Evolutionary conservation across 2,329 filamentous ascomycete genomes (phyloP), one percentile per base, ranked within the genome.

Genomic region (Venturia asperata): DNA sequence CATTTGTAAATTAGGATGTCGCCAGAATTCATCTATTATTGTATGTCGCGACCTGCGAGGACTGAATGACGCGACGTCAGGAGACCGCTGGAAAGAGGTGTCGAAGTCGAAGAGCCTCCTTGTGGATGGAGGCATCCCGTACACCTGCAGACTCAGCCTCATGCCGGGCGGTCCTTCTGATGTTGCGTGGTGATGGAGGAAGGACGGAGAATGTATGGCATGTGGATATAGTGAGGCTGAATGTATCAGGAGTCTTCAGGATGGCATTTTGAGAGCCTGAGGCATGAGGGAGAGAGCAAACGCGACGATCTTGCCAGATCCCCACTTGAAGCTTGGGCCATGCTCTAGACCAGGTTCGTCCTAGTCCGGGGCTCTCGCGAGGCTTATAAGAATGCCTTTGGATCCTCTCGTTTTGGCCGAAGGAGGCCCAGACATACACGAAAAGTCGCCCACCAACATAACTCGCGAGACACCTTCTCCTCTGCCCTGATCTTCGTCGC

Each of bases 31-130:
- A 2, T 27, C 15, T 45, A 6, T 17, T n/a, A 7, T 19, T 6
- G 5, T 17, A 45, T 45, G 3, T n/a, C 19, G 45, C n/a, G n/a
- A 47, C 21, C 6, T 6, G 52, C 24, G 52, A 58, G 27, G 24
- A 15, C n/a, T 15, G 52, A 58, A 58, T 58, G 52, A 21, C 30
- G 52, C 52, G 52, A 58, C 37, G 21, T 34, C 49, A 56, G 49
- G 49, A 27, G 47, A 27, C 47, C 4, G 47, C 47, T 27, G 21
- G 5, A 52, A 21, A 27, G n/a, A 52, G 15, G 21, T 30, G 3
- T 52, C 45, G 30, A 34, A 34, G 30, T 34, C 30, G 17, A 45
- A 45, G 42, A 45, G 15, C 5, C n/a, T 19, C n/a, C 17, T n/a
- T 45, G n/a, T n/a, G n/a, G 15, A 19, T 45, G 17, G 30, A 6